phyloP scores from a whole-genome alignment of 1,284 basidiomycete genomes.

The Leccinum proliferum region DNA sequence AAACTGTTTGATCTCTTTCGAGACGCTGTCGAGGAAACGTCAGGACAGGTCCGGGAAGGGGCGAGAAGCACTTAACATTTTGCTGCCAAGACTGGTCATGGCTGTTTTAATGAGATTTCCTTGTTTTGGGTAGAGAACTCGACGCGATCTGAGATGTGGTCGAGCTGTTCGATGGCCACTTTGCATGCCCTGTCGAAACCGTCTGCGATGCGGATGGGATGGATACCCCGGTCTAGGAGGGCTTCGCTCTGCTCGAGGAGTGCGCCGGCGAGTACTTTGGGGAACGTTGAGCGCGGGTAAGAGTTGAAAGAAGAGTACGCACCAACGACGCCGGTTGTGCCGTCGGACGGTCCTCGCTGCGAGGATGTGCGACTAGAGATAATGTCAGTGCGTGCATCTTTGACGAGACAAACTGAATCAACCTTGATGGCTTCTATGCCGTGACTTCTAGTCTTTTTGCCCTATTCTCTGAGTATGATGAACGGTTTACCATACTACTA shows the following conservation, averaged over 20 bases:
- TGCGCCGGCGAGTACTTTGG: slow-evolving; percentile 93
- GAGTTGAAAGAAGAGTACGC: slow-evolving; percentile 31
- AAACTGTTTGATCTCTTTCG: slow-evolving; percentile 93
- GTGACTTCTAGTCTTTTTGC: slow-evolving; percentile 91
- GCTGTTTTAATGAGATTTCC: slow-evolving; percentile 87
- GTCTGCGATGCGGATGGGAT: slow-evolving; percentile 98
- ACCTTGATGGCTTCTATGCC: slow-evolving; percentile 97
- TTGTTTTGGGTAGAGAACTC: slow-evolving; percentile 82
- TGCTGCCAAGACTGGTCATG: slow-evolving; percentile 94
- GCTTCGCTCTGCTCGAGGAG: slow-evolving; percentile 87
- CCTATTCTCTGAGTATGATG: slow-evolving; percentile 96
- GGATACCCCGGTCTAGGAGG: slow-evolving; percentile 94
- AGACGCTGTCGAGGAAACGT: slow-evolving; percentile 60
- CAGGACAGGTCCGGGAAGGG: slow-evolving; percentile 4
- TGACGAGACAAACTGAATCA: slow-evolving; percentile 15
- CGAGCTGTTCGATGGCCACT: slow-evolving; percentile 87
- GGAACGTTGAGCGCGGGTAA: slow-evolving; percentile 7
- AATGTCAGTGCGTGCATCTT: not conserved
- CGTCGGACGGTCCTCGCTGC: slow-evolving; percentile 92
- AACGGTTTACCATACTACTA: slow-evolving; percentile 90
- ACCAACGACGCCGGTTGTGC: slow-evolving; percentile 98
- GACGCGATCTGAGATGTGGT: slow-evolving; percentile 89
- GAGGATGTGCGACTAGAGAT: slow-evolving; percentile 82
- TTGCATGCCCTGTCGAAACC: slow-evolving; percentile 94
- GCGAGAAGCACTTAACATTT: slow-evolving; percentile 70